phyloP scores from a whole-genome alignment of 345 rosid genomes.

The Syzygium oleosum region DNA sequence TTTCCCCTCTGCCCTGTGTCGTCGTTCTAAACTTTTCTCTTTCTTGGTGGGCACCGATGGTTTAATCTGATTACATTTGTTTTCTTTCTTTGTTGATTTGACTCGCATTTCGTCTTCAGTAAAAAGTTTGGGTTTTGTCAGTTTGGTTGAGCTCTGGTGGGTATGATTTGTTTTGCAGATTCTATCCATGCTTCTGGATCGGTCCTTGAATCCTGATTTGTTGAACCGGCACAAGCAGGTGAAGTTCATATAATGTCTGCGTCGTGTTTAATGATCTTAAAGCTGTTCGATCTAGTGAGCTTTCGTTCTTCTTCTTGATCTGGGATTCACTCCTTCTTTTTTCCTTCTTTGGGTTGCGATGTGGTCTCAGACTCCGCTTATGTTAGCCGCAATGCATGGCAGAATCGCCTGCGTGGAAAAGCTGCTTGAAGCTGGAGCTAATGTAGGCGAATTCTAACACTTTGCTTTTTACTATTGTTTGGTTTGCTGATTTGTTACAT shows the following conservation, averaged over 20 bases:
- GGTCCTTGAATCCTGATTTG: slow-evolving; percentile 68
- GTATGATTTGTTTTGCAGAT: slow-evolving; percentile 38
- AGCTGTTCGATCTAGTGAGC: not conserved
- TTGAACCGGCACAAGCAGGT: slow-evolving; percentile 96
- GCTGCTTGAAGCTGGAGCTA: slow-evolving; percentile 93
- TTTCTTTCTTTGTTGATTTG: not conserved
- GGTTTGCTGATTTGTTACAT: not conserved
- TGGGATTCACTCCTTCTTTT: not conserved
- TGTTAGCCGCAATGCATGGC: slow-evolving; percentile 98
- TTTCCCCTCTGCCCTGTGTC: not conserved
- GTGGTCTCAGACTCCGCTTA: slow-evolving; percentile 71
- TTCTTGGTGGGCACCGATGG: not conserved
- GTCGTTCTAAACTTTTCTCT: not conserved
- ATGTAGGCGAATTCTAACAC: slow-evolving; percentile 38
- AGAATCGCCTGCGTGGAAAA: slow-evolving; percentile 70
- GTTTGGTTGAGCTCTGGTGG: slow-evolving; percentile 6
- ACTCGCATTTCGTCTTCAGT: not conserved
- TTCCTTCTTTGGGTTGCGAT: not conserved
- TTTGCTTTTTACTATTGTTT: not conserved
- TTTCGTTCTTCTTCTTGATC: not conserved
- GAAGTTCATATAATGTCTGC: not conserved
- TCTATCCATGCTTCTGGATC: slow-evolving; percentile 60
- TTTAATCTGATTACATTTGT: not conserved
- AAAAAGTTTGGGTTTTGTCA: not conserved
- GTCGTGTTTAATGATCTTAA: not conserved